Base-by-base conservation (phyloP, 148 eudicot species). In the Chenopodium quinoa region DNA sequence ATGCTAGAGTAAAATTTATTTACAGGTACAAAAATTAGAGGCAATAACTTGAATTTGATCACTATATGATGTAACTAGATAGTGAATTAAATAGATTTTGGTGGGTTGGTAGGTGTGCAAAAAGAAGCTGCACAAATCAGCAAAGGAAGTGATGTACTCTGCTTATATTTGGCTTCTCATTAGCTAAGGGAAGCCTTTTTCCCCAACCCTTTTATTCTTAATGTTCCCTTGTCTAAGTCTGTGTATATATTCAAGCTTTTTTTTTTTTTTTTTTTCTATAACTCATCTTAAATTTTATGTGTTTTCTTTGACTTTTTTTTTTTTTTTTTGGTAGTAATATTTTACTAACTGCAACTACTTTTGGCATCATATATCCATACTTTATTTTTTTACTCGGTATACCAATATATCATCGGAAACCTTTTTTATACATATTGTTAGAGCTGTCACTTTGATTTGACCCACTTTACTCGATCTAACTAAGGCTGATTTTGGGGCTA, bases 51-150 rank as follows among this genome's bases (percentile, higher is more conserved):
- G 76, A 69, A 29, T 25, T 6, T 76, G 71, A 69, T 25, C 48
- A 62, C 40, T 13, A 44, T 32, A 14, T 32, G 48, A 1, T 60
- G 77, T 20, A 62, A 50, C 44, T 56, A 56, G 62, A 56, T 56
- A 56, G 20, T 56, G 6, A 56, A 5, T 17, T 69, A 1, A 4
- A 29, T 11, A 25, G 22, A 52, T 44, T 64, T 77, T n/a, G 20
- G 27, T 69, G 50, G 37, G 4, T 69, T 69, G n/a, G 67, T 31
- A 46, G 71, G 74, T 44, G 58, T 32, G 73, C 48, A 50, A 54
- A 40, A 6, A 50, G 52, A 52, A 75, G 83, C 37, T 75, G 75
- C 79, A 75, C 48, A 47, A 81, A 66, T 19, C 3, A 75, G 83
- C 46, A 63, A 50, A 75, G 34, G 13, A 67, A 67, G 79, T 60